Percentiles rank a stretch among this genome's conserved stretches.
phyloP scores from a whole-genome alignment of 495 filamentous ascomycete genomes.

The Neurospora discreta region DNA sequence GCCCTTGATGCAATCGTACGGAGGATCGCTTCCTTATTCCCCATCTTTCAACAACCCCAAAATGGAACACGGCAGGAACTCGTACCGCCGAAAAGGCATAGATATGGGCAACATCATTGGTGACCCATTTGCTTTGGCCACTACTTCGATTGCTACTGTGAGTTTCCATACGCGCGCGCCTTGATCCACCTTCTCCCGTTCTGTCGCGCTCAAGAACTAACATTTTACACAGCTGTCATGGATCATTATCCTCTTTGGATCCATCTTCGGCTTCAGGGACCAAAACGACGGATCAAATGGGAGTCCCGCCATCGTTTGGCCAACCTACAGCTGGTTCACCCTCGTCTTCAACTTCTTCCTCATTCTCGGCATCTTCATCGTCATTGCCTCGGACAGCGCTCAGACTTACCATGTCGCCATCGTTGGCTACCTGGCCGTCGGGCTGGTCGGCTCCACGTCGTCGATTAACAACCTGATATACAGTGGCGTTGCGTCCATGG shows the following conservation, averaged over 20 bases:
- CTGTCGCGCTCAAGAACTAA: slow-evolving; percentile 11
- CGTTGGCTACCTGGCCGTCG: slow-evolving; percentile 74
- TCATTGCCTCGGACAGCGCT: slow-evolving; percentile 69
- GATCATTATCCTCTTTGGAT: slow-evolving; percentile 82
- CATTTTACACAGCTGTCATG: slow-evolving; percentile 64
- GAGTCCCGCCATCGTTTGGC: slow-evolving; percentile 38
- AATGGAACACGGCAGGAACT: slow-evolving; percentile 58
- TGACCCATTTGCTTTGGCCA: slow-evolving; percentile 93
- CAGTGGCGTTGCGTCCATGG: slow-evolving; percentile 50
- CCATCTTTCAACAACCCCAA: slow-evolving; percentile 56
- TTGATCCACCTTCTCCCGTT: neutral
- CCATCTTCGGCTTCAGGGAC: slow-evolving; percentile 55
- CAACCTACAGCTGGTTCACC: slow-evolving; percentile 85
- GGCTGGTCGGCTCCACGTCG: slow-evolving; percentile 72
- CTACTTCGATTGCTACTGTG: slow-evolving; percentile 84
- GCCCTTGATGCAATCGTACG: slow-evolving; percentile 59
- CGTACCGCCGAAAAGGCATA: slow-evolving; percentile 48
- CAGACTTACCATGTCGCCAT: slow-evolving; percentile 87
- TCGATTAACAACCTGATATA: slow-evolving; percentile 78
- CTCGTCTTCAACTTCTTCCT: slow-evolving; percentile 73
- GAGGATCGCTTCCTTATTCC: slow-evolving; percentile 52
- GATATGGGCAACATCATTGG: slow-evolving; percentile 82
- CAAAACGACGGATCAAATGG: neutral
- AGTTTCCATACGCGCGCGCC: slow-evolving; percentile 23
- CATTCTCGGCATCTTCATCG: slow-evolving; percentile 66